These are phyloP conservation scores for Komagataella ulmi DNA, from an alignment of 805 yeast genomes.

Conservation along the genomic window DNA sequence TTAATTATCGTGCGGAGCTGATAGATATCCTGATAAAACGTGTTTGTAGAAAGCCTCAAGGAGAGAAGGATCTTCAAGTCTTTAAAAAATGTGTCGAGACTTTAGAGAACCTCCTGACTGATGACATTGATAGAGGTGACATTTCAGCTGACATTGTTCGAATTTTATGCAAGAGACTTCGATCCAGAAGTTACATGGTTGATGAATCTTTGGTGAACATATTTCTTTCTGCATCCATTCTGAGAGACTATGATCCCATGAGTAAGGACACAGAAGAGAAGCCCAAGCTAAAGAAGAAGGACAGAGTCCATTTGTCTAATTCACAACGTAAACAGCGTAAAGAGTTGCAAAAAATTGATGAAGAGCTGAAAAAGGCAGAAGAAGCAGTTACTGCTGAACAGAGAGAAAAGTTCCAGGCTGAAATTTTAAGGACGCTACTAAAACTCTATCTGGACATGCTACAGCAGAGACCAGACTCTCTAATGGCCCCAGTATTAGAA, in stretches of 20 bases:
- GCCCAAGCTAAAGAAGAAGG: constrained; percentile 62
- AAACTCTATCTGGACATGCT: constrained; percentile 68
- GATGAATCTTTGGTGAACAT: constrained; percentile 74
- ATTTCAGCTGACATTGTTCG: constrained; percentile 65
- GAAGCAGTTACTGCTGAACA: constrained; percentile 79
- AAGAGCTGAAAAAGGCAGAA: constrained; percentile 81
- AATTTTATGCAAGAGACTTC: constrained; percentile 54
- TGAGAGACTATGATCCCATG: constrained; percentile 65
- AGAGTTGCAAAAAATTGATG: constrained; percentile 77
- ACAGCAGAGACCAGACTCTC: constrained; percentile 42
- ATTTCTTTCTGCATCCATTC: constrained; percentile 50
- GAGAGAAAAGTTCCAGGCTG: constrained; percentile 75
- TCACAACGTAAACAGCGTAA: constrained; percentile 79
- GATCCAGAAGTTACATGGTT: constrained; percentile 61
- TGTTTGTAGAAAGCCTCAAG: constrained; percentile 42
- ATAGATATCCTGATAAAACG: constrained; percentile 55
- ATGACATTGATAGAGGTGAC: constrained; percentile 70
- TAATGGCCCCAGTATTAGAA: constrained; percentile 82
- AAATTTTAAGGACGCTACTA: constrained; percentile 61
- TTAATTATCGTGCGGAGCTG: constrained; percentile 73
- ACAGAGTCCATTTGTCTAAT: constrained; percentile 83
- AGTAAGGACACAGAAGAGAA: constrained; percentile 29
- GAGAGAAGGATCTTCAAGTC: constrained; percentile 28
- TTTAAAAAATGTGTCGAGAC: constrained; percentile 50
- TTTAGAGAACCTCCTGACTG: constrained; percentile 56